A percentile compares a stretch with the other conserved stretches of the same genome.
phyloP scores from a whole-genome alignment of 2,329 filamentous ascomycete species.

The Ophiocordyceps unilateralis region DNA sequence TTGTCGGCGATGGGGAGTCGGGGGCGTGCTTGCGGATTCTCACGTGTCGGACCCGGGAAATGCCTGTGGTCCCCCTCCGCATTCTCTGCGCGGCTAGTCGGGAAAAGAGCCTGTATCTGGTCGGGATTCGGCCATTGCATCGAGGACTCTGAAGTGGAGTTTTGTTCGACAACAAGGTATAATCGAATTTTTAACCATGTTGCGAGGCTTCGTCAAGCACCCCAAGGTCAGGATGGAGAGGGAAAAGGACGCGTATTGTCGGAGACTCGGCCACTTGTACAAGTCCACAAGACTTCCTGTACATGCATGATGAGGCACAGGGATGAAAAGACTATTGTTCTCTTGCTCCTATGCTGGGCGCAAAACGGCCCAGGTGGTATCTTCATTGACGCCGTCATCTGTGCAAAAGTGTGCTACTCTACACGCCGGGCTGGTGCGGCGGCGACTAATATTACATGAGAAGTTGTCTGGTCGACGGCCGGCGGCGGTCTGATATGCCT shows the following conservation, averaged over 20 bases:
- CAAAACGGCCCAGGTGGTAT: background rate
- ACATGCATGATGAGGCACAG: background rate
- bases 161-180: conserved; percentile 21
- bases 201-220: too few species aligned
- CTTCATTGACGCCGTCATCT: background rate
- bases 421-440: background rate
- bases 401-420: background rate
- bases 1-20: background rate
- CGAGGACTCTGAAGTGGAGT: conserved; percentile 20
- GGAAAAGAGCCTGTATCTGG: conserved; percentile 13
- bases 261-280: background rate
- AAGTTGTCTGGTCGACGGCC: background rate
- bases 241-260: background rate
- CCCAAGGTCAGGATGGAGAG: too few species aligned
- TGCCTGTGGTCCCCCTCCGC: conserved; percentile 1
- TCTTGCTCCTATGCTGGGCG: background rate
- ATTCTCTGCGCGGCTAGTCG: conserved; percentile 3
- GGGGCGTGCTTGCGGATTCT: conserved; percentile 1
- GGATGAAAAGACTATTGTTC: background rate
- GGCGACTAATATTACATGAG: background rate
- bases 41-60: conserved; percentile 6
- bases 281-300: background rate
- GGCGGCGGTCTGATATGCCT: background rate
- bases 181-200: conserved; percentile 18
- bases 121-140: conserved; percentile 25